Evolutionary conservation across 2,329 filamentous ascomycete species (phyloP), one percentile per base, ranked within the genome.

Genomic region (Fusarium sp.): DNA sequence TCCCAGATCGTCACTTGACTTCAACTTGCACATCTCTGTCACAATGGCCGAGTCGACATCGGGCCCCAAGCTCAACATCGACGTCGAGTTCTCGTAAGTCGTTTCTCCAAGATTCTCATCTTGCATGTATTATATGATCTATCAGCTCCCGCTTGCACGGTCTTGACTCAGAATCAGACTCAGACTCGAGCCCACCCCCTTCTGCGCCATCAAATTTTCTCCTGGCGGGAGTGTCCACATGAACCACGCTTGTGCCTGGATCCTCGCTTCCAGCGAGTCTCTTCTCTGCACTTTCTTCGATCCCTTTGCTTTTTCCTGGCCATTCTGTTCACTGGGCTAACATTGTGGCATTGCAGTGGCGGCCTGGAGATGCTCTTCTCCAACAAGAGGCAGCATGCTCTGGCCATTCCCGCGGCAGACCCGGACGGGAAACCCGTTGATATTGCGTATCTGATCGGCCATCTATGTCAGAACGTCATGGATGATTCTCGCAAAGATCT

Each of bases 311-410:
- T 41, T 65, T 57, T 31, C n/a, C 62, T 66, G 66, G 57, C 68
- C 60, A 65, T 62, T 15, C 39, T 51, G 45, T 36, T 59, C 63
- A 45, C 60, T 67, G 48, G 24, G 61, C 77, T 77, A 76, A 74
- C 62, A 69, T 65, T 54, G 59, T 66, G 49, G 57, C 36, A 51
- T 73, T 66, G 51, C 77, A 95, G 96, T 74, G 96, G 96, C 71
- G 96, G 96, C 28, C 89, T 99, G 24, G 96, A 99, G 84, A 93
- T 98, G 85, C 91, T 99, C 74, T 99, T 99, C 84, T 90, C 92
- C 38, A 92, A 98, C 81, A 87, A 94, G 83, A 90, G 92, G 63
- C 92, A 91, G 76, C 93, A 96, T 81, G 84, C 87, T 28, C 81
- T 99, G 51, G 84, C 87, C 7, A 82, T 98, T 47, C 94, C 96